Percentiles rank a stretch among this genome's conserved stretches.
phyloP scores from a whole-genome alignment of 108 stramenopile genomes.

The Pseudonitzschia delicatissima region DNA sequence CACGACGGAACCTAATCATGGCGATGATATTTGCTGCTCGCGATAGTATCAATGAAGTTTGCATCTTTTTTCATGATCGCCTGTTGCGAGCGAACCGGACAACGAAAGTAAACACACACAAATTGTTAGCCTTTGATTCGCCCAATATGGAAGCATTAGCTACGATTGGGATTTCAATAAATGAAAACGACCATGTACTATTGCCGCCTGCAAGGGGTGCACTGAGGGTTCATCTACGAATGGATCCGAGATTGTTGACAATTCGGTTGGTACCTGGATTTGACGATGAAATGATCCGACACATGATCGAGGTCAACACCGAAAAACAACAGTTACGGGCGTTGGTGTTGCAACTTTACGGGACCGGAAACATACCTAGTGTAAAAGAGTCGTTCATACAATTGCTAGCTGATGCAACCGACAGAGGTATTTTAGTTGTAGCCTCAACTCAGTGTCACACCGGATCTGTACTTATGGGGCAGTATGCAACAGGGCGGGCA shows the following conservation, averaged over 20 bases:
- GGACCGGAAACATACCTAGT: conserved; percentile 91
- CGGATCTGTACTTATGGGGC: conserved; percentile 86
- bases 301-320: conserved; percentile 46
- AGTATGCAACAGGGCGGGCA: conserved; percentile 88
- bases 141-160: conserved; percentile 95
- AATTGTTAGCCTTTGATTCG: conserved; percentile 90
- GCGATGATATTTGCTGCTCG: conserved; percentile 88
- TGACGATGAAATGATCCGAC: conserved; percentile 73
- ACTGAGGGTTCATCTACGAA: conserved; percentile 77
- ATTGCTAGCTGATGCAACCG: conserved; percentile 59
- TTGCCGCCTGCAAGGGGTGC: conserved; percentile 76
- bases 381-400: conserved; percentile 75
- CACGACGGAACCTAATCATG: conserved; percentile 94
- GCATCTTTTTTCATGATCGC: conserved; percentile 91
- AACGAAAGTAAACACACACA: conserved; percentile 83
- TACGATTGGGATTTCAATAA: conserved; percentile 80
- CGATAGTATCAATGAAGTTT: conserved; percentile 84
- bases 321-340: conserved; percentile 45
- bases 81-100: conserved; percentile 89
- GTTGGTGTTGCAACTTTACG: conserved; percentile 93
- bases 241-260: conserved; percentile 89
- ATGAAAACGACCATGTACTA: conserved; percentile 68
- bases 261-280: conserved; percentile 93
- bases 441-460: conserved; percentile 91
- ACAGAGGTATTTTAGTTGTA: conserved; percentile 82